These are phyloP conservation scores for Filosporella fistucella DNA, from an alignment of 495 filamentous ascomycete species.

Conservation along the genomic window DNA sequence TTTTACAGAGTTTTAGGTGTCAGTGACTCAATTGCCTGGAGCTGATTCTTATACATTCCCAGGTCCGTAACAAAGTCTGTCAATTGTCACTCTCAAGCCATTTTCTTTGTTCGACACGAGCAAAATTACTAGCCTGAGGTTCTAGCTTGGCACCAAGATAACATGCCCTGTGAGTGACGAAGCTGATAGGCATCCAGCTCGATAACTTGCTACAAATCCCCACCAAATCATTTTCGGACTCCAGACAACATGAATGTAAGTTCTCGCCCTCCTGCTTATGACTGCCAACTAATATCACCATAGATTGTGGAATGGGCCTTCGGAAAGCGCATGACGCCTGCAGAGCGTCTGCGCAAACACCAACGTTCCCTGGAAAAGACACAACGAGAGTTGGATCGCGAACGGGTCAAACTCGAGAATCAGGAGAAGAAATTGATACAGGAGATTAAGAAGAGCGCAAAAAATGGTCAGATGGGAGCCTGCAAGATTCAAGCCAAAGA, in stretches of 20 bases:
- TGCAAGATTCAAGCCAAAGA: conserved; percentile 98
- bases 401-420: conserved; percentile 90
- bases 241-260: conserved; percentile 55
- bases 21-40: too few species aligned
- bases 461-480: conserved; percentile 94
- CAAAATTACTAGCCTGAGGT: too few species aligned
- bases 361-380: conserved; percentile 95
- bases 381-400: conserved; percentile 90
- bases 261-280: background rate
- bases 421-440: conserved; percentile 95
- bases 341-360: conserved; percentile 93
- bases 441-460: conserved; percentile 96
- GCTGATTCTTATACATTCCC: too few species aligned
- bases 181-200: conserved; percentile 7
- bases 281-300: conserved; percentile 1
- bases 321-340: conserved; percentile 96
- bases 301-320: conserved; percentile 98
- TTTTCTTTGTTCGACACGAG: too few species aligned
- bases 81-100: too few species aligned
- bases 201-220: background rate
- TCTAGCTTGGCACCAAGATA: too few species aligned
- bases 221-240: background rate
- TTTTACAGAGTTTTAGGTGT: too few species aligned
- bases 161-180: conserved; percentile 10
- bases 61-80: too few species aligned